Evolutionary conservation across 768 basidiomycete genomes (phyloP), one percentile per base, ranked within the genome.

Genomic region (Aureoboletus auriporus): DNA sequence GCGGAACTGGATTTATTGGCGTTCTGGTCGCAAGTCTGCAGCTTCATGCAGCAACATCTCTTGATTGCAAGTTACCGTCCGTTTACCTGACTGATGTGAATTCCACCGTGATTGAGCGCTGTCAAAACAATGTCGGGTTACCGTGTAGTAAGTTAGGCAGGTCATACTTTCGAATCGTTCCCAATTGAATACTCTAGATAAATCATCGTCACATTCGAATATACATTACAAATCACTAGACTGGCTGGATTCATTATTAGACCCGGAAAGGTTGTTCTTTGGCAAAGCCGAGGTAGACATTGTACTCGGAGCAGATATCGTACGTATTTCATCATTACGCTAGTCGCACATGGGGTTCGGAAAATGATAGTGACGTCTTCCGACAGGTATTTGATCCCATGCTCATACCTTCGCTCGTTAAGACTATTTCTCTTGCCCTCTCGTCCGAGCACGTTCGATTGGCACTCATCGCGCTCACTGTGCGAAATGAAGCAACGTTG

Each of bases 1-100:
- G 80, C 6, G 89, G 89, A 1, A 71, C 75, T 4, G 89, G 89
- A n/a, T 84, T 89, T 56, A 69, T 90, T 13, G 89, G 86, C 5
- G 76, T 79, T 34, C 63, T 89, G 7, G 62, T 80, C 28, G 80
- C 79, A 0, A 72, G 72, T 37, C 62, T 89, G 13, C 89, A 91
- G 20, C 41, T 54, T n/a, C 49, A 33, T 43, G 34, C 44, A 14
- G 31, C 29, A 16, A 43, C 28, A 12, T n/a, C 44, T n/a, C 9
- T 29, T 26, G 33, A 47, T 30, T 20, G n/a, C 45, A 36, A 39
- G 14, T 20, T 36, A 46, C 39, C 62, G 39, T 51, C 60, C 5
- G 39, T 85, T 8, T 75, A 73, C 64, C 55, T 90, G 44, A 86
- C 85, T 1, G 88, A 92, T 57, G 71, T 79, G 20, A 78, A 86